Conservation (phyloP, 2,329 filamentous ascomycete species). For the Penicillium hesseltinei region DNA sequence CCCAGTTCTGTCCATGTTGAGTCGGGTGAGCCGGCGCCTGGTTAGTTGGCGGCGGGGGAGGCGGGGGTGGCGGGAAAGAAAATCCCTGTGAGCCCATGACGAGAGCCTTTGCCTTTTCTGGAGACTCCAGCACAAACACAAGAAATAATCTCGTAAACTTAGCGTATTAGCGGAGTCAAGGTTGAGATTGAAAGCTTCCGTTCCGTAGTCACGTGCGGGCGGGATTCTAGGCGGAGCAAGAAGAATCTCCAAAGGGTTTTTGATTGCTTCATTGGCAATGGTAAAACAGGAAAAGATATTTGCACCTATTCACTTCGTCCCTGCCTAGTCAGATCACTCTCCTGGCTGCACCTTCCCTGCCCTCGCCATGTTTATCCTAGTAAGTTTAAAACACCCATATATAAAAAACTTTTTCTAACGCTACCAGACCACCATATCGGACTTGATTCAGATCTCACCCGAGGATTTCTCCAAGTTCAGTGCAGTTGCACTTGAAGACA, state of each 20-base stretch:
- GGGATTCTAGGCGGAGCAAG: not conserved
- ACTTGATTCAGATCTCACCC: conserved; percentile 89
- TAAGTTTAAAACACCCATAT: conserved; percentile 31
- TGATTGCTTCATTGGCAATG: not conserved
- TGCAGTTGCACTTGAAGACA: conserved; percentile 84
- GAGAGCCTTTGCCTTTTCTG: conserved; percentile 25
- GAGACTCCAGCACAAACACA: conserved; percentile 25
- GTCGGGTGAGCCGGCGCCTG: conserved; percentile 24
- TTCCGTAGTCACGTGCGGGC: not conserved
- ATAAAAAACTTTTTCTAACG: conserved; percentile 23
- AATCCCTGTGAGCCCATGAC: conserved; percentile 45
- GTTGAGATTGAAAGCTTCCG: conserved; percentile 4
- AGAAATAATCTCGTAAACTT: conserved; percentile 23
- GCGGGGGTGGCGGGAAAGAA: conserved; percentile 48
- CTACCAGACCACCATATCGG: conserved; percentile 80
- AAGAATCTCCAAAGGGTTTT: conserved; percentile 6
- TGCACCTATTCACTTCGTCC: not conserved
- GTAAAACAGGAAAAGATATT: not conserved
- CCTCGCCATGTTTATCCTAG: conserved; percentile 51
- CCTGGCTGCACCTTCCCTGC: not conserved
- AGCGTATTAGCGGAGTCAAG: not conserved
- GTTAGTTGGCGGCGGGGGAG: conserved; percentile 28
- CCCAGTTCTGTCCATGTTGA: conserved; percentile 32
- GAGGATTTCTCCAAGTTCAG: conserved; percentile 81
- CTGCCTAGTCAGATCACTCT: not conserved